Evolutionary conservation across 495 filamentous ascomycete species (phyloP).

Genomic region (Penicillium lagena): DNA sequence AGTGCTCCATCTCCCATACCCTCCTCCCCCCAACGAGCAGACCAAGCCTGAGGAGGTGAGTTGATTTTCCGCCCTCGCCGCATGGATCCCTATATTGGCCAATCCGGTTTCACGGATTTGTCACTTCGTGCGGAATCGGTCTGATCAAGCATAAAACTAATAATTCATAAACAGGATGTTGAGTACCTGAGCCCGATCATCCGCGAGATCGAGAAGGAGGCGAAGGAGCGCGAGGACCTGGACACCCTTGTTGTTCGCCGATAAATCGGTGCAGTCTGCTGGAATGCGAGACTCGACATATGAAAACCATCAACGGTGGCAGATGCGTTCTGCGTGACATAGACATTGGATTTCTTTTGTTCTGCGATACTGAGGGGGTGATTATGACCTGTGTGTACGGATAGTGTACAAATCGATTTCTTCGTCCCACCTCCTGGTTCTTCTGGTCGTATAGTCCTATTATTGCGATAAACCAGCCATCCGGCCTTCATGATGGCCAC

Average conservation of each 20-base stretch:
- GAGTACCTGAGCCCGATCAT: conserved; percentile 77
- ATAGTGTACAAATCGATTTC: conserved; percentile 47
- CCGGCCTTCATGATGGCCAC: too few relatives aligned
- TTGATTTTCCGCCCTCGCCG: conserved; percentile 14
- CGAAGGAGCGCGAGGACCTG: conserved; percentile 72
- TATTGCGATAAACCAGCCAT: too few relatives aligned
- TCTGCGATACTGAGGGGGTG: conserved; percentile 15
- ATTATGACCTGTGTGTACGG: conserved; percentile 35
- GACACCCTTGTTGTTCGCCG: conserved; percentile 70
- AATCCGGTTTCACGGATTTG: conserved; percentile 41
- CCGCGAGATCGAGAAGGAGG: conserved; percentile 74
- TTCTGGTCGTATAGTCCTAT: too few relatives aligned
- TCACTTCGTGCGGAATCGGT: conserved; percentile 9
- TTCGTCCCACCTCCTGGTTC: conserved; percentile 14
- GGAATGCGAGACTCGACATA: conserved; percentile 13
- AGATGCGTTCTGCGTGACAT: conserved; percentile 21
- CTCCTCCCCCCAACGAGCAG: conserved; percentile 78
- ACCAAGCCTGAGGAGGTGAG: conserved; percentile 68
- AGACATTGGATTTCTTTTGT: conserved; percentile 19
- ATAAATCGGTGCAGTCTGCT: conserved; percentile 17
- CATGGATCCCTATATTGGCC: conserved; percentile 26
- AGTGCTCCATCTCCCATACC: conserved; percentile 80
- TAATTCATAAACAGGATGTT: conserved; percentile 51
- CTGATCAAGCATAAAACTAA: conserved; percentile 9
- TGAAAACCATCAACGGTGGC: conserved; percentile 12